These are phyloP conservation scores for Skeletonema costatum DNA, from an alignment of 108 stramenopile genomes.

Conservation along the genomic window DNA sequence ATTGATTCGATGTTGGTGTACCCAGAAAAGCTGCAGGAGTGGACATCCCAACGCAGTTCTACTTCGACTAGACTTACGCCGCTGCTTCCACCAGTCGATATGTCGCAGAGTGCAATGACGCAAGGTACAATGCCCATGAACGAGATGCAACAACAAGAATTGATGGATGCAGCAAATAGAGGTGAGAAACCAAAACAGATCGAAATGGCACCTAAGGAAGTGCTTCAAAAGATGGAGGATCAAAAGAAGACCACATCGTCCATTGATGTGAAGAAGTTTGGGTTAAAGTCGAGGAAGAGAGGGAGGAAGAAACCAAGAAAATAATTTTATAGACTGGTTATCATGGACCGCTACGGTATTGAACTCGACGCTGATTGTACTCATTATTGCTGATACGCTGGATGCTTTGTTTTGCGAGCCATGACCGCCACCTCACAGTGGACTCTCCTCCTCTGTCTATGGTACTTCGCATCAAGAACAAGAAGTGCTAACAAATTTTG, in stretches of 20 bases:
- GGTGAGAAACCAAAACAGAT: slow-evolving; percentile 45
- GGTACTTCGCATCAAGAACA: too few relatives aligned
- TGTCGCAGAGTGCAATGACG: slow-evolving; percentile 10
- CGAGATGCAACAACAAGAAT: slow-evolving; percentile 21
- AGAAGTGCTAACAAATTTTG: too few relatives aligned
- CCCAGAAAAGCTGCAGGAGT: slow-evolving; percentile 19
- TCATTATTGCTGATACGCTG: too few relatives aligned
- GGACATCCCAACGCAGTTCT: not conserved
- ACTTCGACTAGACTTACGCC: not conserved
- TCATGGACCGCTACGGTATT: too few relatives aligned
- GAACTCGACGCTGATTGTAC: too few relatives aligned
- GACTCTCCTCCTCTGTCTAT: too few relatives aligned
- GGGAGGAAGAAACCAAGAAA: slow-evolving; percentile 18
- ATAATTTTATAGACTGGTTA: not conserved
- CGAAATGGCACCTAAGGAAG: slow-evolving; percentile 39
- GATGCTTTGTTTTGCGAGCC: too few relatives aligned
- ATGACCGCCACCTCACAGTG: too few relatives aligned
- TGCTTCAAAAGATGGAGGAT: slow-evolving; percentile 13
- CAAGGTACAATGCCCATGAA: not conserved
- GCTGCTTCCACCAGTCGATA: slow-evolving; percentile 24
- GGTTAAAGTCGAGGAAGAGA: slow-evolving; percentile 28
- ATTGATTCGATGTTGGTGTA: slow-evolving; percentile 16
- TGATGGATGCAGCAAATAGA: slow-evolving; percentile 79
- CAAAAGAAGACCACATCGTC: slow-evolving; percentile 5
- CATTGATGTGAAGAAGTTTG: slow-evolving; percentile 34